These are phyloP conservation scores for Amaranthus tricolor DNA, from an alignment of 179 eudicot species.

Conservation along the genomic window DNA sequence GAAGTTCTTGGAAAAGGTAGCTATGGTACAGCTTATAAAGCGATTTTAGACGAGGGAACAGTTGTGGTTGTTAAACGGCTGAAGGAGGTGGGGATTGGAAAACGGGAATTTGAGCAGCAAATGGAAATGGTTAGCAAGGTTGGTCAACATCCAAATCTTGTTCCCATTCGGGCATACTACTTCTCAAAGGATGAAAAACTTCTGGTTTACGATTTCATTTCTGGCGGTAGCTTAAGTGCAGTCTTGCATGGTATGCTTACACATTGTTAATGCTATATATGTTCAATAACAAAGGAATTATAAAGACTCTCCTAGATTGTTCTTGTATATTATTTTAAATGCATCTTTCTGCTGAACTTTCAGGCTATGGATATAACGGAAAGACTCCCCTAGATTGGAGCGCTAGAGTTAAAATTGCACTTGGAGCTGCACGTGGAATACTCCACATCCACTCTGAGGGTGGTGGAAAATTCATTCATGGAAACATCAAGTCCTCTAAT, in stretches of 20 bases:
- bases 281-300: no score
- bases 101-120: constrained; percentile 78
- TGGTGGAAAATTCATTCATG: constrained; percentile 61
- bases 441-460: constrained; percentile 68
- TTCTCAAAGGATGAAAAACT: constrained; percentile 95
- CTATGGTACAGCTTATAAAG: constrained; percentile 82
- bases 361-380: constrained; percentile 62
- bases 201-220: constrained; percentile 61
- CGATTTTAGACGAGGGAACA: constrained; percentile 76
- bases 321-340: not conserved
- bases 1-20: constrained; percentile 90
- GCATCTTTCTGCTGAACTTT: constrained; percentile 4
- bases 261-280: no score
- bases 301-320: not conserved
- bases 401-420: constrained; percentile 52
- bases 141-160: constrained; percentile 59
- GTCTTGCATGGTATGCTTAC: constrained; percentile 64
- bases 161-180: constrained; percentile 77
- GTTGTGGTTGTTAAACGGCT: constrained; percentile 87
- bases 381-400: constrained; percentile 67
- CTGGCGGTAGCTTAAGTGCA: constrained; percentile 62
- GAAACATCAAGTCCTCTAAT: constrained; percentile 87
- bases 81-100: constrained; percentile 72
- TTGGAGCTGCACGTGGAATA: constrained; percentile 67
- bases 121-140: constrained; percentile 68